Conservation (phyloP, 495 filamentous ascomycete genomes). For the Ascodesmis nigricans region DNA sequence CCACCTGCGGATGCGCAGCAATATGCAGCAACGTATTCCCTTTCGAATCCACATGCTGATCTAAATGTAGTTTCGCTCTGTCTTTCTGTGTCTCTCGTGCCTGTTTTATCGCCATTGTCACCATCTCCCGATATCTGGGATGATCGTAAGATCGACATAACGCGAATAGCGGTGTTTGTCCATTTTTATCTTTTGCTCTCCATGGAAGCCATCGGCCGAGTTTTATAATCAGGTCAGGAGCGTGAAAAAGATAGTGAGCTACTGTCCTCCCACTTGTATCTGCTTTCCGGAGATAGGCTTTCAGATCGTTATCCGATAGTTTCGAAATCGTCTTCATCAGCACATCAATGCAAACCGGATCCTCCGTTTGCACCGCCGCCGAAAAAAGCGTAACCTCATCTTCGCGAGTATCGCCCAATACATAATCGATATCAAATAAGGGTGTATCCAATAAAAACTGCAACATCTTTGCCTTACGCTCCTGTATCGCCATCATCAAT, state of each 20-base stretch:
- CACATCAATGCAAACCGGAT: slow-evolving; percentile 48
- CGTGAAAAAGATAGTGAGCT: slow-evolving; percentile 79
- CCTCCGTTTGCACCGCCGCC: slow-evolving; percentile 80
- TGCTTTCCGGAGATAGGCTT: slow-evolving; percentile 45
- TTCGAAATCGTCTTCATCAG: slow-evolving; percentile 45
- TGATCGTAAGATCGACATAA: slow-evolving; percentile 92
- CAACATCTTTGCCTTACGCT: slow-evolving; percentile 43
- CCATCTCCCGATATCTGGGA: slow-evolving; percentile 64
- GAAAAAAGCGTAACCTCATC: slow-evolving; percentile 78
- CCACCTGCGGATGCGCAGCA: slow-evolving; percentile 57
- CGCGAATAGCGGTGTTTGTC: slow-evolving; percentile 88
- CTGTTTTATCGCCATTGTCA: slow-evolving; percentile 49
- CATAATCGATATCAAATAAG: slow-evolving; percentile 37
- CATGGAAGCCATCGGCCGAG: slow-evolving; percentile 66
- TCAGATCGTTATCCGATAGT: slow-evolving; percentile 27
- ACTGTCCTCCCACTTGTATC: slow-evolving; percentile 73
- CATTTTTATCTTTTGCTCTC: slow-evolving; percentile 80
- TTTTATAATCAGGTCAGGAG: slow-evolving; percentile 50
- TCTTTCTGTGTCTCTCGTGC: slow-evolving; percentile 58
- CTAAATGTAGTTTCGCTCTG: slow-evolving; percentile 58
- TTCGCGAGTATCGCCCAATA: slow-evolving; percentile 66
- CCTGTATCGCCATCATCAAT: slow-evolving; percentile 89
- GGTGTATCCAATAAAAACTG: slow-evolving; percentile 45
- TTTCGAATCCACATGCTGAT: slow-evolving; percentile 79
- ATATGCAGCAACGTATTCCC: slow-evolving; percentile 90